Evolutionary conservation across 139 green algal species (phyloP), one percentile per base, ranked within the genome.

Genomic region (Chlorella sp.): DNA sequence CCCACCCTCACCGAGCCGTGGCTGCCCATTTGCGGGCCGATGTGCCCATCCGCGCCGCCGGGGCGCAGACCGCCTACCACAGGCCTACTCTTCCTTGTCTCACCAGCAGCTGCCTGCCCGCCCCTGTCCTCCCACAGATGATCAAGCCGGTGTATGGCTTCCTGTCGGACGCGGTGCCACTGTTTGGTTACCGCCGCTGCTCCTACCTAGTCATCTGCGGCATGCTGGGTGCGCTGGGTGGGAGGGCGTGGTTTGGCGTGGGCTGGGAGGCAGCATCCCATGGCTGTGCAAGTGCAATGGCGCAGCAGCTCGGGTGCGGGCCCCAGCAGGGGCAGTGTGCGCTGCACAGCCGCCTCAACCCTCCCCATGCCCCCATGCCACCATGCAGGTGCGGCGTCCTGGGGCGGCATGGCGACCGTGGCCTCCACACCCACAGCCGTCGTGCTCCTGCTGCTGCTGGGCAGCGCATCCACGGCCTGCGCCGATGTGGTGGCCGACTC

Each of bases 71-170:
- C n/a, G n/a, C n/a, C n/a, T n/a, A n/a, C n/a, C n/a, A n/a, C n/a
- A n/a, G n/a, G n/a, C n/a, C n/a, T n/a, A n/a, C n/a, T n/a, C n/a
- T n/a, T n/a, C n/a, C n/a, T 44, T 26, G 68, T 18, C 60, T 67
- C 60, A 67, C 25, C 60, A 67, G 60, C 60, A 30, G 60, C 60
- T n/a, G 60, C 9, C 20, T 32, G n/a, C 9, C 60, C 60, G 1
- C 20, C 25, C 60, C 12, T 67, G 60, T 1, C 15, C 4, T 2
- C 4, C 94, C 95, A 17, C 97, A 95, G 97, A 87, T 97, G 30
- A 91, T 99, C 84, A 99, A 99, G 81, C 97, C 97, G 0, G 25
- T 99, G 39, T 98, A 98, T 67, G 97, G 97, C 70, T 98, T 99
- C 88, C 74, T 98, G 0, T 94, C 82, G 4, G 97, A 99, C 85